Evolutionary conservation across 768 basidiomycete genomes (phyloP).

Genomic region (Pisolithus sp.): DNA sequence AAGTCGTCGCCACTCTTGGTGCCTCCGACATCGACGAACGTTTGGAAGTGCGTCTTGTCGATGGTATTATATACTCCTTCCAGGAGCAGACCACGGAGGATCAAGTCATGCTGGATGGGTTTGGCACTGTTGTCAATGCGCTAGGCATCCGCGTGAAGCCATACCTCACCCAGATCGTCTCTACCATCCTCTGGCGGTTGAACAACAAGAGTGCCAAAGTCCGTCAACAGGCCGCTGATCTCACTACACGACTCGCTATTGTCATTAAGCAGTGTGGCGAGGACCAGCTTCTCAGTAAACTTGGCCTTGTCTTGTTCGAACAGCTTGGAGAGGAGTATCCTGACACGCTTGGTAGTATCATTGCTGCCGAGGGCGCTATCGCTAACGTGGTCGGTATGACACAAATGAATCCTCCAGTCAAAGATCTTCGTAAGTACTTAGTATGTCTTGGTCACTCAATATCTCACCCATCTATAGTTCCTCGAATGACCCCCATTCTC

Average conservation of each 20-base stretch:
- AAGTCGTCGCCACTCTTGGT: slow-evolving; percentile 87
- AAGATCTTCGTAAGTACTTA: slow-evolving; percentile 82
- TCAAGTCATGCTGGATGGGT: slow-evolving; percentile 98
- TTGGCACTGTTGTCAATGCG: slow-evolving; percentile 95
- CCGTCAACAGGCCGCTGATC: slow-evolving; percentile 97
- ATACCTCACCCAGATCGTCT: slow-evolving; percentile 97
- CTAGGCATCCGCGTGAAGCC: slow-evolving; percentile 96
- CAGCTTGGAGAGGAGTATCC: slow-evolving; percentile 99
- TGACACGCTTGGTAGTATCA: slow-evolving; percentile 98
- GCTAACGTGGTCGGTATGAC: slow-evolving; percentile 99
- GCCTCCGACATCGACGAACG: slow-evolving; percentile 98
- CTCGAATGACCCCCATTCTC: slow-evolving; percentile 99
- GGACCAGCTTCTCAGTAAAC: slow-evolving; percentile 90
- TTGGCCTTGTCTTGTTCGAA: slow-evolving; percentile 95
- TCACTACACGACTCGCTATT: slow-evolving; percentile 90
- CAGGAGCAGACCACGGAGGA: slow-evolving; percentile 99
- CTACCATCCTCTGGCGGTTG: slow-evolving; percentile 96
- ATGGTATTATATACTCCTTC: slow-evolving; percentile 99
- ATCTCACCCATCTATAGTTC: slow-evolving; percentile 49
- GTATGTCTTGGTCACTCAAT: neutral
- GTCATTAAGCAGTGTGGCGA: slow-evolving; percentile 99
- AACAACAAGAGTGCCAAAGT: slow-evolving; percentile 99
- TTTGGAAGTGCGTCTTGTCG: slow-evolving; percentile 88
- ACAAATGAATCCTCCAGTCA: slow-evolving; percentile 99
- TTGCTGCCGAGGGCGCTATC: slow-evolving; percentile 96